Base-by-base conservation (phyloP, 306 rosid species). In the Psophocarpus tetragonolobus region DNA sequence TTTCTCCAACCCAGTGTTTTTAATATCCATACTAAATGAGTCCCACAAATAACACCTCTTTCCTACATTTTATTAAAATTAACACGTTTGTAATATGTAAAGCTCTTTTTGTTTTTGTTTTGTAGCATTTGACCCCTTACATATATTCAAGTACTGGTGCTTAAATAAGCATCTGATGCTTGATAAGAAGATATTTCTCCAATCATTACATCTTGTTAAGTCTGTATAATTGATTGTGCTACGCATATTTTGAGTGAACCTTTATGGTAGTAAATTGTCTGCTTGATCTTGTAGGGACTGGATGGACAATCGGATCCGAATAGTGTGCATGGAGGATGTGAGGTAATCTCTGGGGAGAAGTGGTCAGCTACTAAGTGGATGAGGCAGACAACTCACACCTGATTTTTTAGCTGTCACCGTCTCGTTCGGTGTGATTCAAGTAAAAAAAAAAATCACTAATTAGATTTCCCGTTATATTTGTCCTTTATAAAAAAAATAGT, bases 341-440 rank as follows among this genome's bases (percentile, higher is more conserved):
- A 78, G 67, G 85, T 86, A 14, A 71, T 80, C 17, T 38, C 85
- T 23, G 89, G 89, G 72, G 89, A 83, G 71, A 86, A 86, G 83
- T 86, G 89, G 89, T 86, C 89, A 8, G 83, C 89, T 47, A 86
- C 87, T 1, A 86, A 86, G 76, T 86, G 89, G 89, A 83, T 86
- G 89, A 83, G 89, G 69, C 89, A 86, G 60, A 14, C 30, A 12
- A 17, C 53, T 68, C 87, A 86, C 26, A 0, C 1, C 8, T 83
- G 80, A 86, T 26, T 56, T 56, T 24, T 80, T 63, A 29, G 56
- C 38, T 38, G 47, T 67, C 33, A 44, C 47, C 81, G 26, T 74
- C 56, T 42, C 35, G 35, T 60, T 39, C 36, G 9, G 17, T 32
- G 5, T 27, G 35, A 38, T n/a, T 4, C 47, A 12, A 23, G 29